phyloP scores from a whole-genome alignment of 2,329 filamentous ascomycete genomes.

The Coniochaeta ligniaria region DNA sequence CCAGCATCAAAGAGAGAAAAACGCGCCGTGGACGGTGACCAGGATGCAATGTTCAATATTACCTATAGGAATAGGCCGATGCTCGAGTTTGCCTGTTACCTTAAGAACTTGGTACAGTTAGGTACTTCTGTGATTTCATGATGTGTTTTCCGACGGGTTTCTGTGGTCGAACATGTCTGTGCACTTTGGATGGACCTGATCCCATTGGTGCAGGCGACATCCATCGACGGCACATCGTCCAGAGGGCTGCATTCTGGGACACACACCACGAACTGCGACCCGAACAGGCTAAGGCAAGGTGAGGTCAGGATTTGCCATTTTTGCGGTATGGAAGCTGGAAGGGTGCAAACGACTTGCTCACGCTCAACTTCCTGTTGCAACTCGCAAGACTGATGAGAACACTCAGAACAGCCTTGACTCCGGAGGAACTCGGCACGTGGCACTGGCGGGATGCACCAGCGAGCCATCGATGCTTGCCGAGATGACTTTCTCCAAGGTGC shows the following conservation, averaged over 20 bases:
- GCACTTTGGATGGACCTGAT: background rate
- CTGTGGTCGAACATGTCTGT: no score
- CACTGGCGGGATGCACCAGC: background rate
- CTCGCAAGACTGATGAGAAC: background rate
- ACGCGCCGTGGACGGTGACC: background rate
- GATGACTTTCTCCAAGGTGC: background rate
- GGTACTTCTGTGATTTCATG: background rate
- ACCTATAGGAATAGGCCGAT: background rate
- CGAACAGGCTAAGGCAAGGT: background rate
- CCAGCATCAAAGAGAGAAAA: background rate
- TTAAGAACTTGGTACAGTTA: no score
- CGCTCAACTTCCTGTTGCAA: background rate
- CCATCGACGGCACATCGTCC: background rate
- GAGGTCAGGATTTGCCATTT: background rate
- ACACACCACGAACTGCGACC: background rate
- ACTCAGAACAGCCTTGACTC: background rate
- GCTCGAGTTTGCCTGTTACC: no score
- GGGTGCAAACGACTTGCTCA: background rate
- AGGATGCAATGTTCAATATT: no score
- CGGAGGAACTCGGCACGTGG: background rate
- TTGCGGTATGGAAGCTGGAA: background rate
- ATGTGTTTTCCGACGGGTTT: background rate
- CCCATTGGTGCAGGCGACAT: background rate
- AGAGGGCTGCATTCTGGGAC: background rate
- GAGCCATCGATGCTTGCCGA: background rate